Evolutionary conservation across 2,329 filamentous ascomycete genomes (phyloP), one percentile per base, ranked within the genome.

Genomic region (Myriosclerotinia curreyana): DNA sequence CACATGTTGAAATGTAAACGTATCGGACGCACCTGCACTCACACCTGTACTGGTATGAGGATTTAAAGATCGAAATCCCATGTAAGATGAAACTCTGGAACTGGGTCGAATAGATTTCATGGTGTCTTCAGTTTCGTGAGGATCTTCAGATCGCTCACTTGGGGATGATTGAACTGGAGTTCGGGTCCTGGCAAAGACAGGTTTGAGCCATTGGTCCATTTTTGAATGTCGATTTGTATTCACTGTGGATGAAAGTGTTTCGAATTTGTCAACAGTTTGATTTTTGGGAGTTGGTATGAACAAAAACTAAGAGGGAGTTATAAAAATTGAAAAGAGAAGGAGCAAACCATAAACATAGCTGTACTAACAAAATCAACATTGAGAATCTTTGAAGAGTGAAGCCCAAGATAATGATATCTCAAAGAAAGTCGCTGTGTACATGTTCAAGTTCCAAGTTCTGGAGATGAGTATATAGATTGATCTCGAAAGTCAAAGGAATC

Each of bases 151-250:
- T 40, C 49, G 58, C 56, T 60, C 28, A 17, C 48, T 68, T 42
- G 60, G 7, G 25, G 48, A 15, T 20, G 56, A 62, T 52, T 64
- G 59, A 20, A 66, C 59, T 20, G 69, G 69, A 34, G 67, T 70
- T 62, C 59, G 66, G 11, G 58, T 62, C 28, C 71, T 70, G 7
- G 53, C 48, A 61, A 72, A 73, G 17, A 71, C 69, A 6, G 72
- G 71, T 9, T 70, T 66, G 25, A 73, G 61, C 72, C 72, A 73
- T 56, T 73, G 69, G 22, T 69, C 65, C 71, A 73, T 74, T 22
- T 22, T 51, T 62, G 40, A 28, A 22, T 28, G n/a, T 38, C 31
- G 8, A 9, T 6, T 34, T n/a, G 6, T 5, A 36, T 55, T 54
- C 31, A 62, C 52, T 48, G 20, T 31, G 4, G 15, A 34, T 31